Base-by-base conservation (phyloP, 768 basidiomycete genomes). In the Leccinum boreale region DNA sequence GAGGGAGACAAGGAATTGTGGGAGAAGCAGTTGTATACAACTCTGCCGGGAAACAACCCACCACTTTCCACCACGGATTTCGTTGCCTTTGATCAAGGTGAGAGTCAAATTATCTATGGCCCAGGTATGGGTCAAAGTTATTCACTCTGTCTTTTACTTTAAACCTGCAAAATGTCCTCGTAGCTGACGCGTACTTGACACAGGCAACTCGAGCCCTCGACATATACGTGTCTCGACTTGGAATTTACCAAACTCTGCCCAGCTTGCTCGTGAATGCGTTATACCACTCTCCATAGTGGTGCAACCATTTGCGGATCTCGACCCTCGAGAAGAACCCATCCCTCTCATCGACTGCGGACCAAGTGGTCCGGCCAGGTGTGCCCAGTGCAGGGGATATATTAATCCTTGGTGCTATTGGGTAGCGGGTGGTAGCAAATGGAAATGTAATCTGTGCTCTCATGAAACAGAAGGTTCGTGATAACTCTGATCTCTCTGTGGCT, bases 361-460 rank as follows among this genome's bases (percentile, higher is more conserved):
- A 24, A 68, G 71, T 1, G 94, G 94, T 12, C 97, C 96, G 12
- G 82, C 89, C 23, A 81, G 97, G 31, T 99, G 97, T 65, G 82
- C 79, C 47, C 78, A 82, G 33, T 99, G 97, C 72, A 81, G 92
- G 62, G 92, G 81, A 0, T 99, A 98, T 71, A 79, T 99, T 64
- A 98, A 98, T 67, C 90, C 94, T 0, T 98, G 94, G 94, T 93
- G 89, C 71, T 77, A 77, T 24, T 99, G 92, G 86, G 74, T 82
- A 19, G 81, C 88, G 9, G 90, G 90, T 3, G 97, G 97, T 5
- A 80, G 81, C 58, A 84, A 80, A 62, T 99, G 95, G 92, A 85
- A 80, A 65, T 99, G 97, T 71, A 98, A 98, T 77, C 70, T 99
- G 15, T 99, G 97, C 74, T 74, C 78, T 2, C 82, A 86, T 62